Evolutionary conservation across 2,329 filamentous ascomycete species (phyloP).

Genomic region (Verticillium nubilum): DNA sequence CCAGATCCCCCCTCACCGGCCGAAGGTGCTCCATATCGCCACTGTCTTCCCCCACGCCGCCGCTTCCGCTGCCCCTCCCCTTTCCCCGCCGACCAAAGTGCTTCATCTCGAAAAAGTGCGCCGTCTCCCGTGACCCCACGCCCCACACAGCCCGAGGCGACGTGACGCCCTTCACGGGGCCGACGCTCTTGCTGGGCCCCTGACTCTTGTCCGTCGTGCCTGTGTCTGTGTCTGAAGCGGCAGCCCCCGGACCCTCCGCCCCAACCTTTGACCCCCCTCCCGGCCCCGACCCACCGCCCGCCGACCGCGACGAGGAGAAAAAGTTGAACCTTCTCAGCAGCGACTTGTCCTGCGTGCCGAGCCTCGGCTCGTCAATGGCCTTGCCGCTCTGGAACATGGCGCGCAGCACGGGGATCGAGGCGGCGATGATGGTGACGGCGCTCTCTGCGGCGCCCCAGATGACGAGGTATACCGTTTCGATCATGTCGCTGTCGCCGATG

Average conservation of each 20-base stretch:
- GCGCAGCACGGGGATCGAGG: constrained; percentile 25
- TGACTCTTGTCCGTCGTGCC: background rate
- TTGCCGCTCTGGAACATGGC: constrained; percentile 15
- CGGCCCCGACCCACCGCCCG: background rate
- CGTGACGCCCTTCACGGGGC: background rate
- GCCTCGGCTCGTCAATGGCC: background rate
- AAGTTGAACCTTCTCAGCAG: constrained; percentile 2
- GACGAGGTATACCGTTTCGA: constrained; percentile 15
- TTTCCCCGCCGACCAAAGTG: background rate
- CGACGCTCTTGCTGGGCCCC: background rate
- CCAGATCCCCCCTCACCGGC: background rate
- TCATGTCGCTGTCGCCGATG: constrained; percentile 14
- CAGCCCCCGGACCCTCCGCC: no score
- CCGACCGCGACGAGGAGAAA: background rate
- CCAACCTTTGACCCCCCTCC: background rate
- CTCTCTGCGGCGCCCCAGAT: constrained; percentile 23
- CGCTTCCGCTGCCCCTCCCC: background rate
- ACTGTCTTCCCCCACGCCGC: background rate
- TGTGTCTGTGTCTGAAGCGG: no score
- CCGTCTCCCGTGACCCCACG: background rate
- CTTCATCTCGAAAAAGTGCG: background rate
- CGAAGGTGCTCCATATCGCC: background rate
- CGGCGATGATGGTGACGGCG: constrained; percentile 23
- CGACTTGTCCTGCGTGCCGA: constrained; percentile 6
- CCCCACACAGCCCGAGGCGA: background rate